Conservation (phyloP, 2,329 filamentous ascomycete genomes). For the Podosphaera fusca region DNA sequence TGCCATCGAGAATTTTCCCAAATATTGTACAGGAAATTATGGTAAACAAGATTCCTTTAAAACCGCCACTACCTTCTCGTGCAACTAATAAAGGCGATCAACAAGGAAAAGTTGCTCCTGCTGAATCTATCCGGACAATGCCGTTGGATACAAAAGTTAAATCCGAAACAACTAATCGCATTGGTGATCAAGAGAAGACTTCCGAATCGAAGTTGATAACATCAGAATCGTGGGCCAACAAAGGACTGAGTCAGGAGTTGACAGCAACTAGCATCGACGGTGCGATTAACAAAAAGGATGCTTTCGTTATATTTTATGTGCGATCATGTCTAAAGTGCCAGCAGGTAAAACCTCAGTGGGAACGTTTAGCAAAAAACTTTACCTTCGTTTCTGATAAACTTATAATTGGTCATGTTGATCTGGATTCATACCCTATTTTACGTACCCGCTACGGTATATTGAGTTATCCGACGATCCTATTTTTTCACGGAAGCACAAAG, state of each 20-base stretch:
- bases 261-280: conserved; percentile 73
- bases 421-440: conserved; percentile 57
- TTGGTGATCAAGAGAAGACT: conserved; percentile 10
- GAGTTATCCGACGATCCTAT: conserved; percentile 90
- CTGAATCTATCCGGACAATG: conserved; percentile 8
- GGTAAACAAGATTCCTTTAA: conserved; percentile 13
- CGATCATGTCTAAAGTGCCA: conserved; percentile 97
- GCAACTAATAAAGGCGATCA: conserved; percentile 1
- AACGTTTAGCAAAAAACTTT: conserved; percentile 62
- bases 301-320: conserved; percentile 94
- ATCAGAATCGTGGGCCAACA: conserved; percentile 3
- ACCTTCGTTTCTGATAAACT: conserved; percentile 45
- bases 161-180: conserved; percentile 11
- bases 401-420: conserved; percentile 80
- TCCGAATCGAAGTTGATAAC: conserved; percentile 7
- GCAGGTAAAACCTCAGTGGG: conserved; percentile 68
- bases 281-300: conserved; percentile 71
- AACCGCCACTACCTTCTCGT: conserved; percentile 22
- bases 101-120: conserved; percentile 3
- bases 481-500: conserved; percentile 30
- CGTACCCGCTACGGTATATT: conserved; percentile 50
- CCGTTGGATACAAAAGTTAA: conserved; percentile 8
- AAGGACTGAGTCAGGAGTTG: conserved; percentile 48
- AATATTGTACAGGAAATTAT: neutral
- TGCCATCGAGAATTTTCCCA: neutral